Percentiles rank a stretch among this genome's conserved stretches.
phyloP scores from a whole-genome alignment of 768 basidiomycete species.

The Boletus rufocinnamomeus region DNA sequence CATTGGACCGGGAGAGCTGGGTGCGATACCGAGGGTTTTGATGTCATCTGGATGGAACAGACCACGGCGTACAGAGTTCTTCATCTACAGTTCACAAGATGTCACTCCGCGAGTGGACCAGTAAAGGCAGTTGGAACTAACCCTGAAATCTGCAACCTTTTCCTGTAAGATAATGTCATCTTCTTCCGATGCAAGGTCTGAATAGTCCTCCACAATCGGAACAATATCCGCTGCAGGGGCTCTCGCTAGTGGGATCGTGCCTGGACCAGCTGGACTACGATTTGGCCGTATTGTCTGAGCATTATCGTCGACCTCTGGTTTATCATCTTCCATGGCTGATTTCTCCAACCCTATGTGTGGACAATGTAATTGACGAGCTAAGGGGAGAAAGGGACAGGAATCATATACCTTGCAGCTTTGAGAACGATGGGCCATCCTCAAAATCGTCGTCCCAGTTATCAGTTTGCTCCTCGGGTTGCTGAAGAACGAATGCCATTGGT shows the following conservation, averaged over 20 bases:
- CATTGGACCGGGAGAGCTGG: conserved; percentile 55
- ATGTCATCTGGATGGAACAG: conserved; percentile 91
- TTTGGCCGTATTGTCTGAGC: conserved; percentile 78
- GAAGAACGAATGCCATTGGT: conserved; percentile 65
- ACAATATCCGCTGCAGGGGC: conserved; percentile 62
- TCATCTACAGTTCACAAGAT: conserved; percentile 48
- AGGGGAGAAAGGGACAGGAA: not conserved
- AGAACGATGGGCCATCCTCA: conserved; percentile 87
- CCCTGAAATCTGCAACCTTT: conserved; percentile 86
- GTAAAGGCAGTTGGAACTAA: conserved; percentile 30
- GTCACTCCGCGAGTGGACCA: not conserved
- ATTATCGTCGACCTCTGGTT: conserved; percentile 63
- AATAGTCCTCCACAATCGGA: conserved; percentile 88
- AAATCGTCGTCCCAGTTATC: conserved; percentile 99
- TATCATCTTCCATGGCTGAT: conserved; percentile 56
- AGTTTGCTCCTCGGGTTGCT: conserved; percentile 80
- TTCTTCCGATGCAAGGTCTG: conserved; percentile 81
- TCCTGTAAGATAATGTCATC: conserved; percentile 68
- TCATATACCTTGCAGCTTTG: conserved; percentile 66
- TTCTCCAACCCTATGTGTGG: conserved; percentile 59
- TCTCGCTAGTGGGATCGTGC: conserved; percentile 54
- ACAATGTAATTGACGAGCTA: not conserved
- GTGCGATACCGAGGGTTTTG: conserved; percentile 64
- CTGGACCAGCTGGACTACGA: conserved; percentile 62
- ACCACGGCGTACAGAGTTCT: conserved; percentile 68